phyloP scores from a whole-genome alignment of 2,329 filamentous ascomycete species.

The Calonectria leucothoes region DNA sequence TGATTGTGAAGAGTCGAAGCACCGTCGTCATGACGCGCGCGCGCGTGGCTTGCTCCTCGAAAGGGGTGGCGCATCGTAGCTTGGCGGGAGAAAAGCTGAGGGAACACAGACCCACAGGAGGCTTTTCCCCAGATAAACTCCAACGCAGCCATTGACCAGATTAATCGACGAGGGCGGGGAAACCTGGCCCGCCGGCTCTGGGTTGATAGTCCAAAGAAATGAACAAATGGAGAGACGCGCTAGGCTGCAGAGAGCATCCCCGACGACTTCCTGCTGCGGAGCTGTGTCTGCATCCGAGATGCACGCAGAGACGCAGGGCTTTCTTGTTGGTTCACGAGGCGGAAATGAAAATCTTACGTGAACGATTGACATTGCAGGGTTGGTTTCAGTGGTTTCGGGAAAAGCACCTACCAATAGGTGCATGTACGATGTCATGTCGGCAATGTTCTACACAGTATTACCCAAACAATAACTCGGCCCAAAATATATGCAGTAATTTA shows the following conservation, averaged over 20 bases:
- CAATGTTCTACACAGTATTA: no score
- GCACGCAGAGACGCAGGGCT: not conserved
- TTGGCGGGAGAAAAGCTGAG: not conserved
- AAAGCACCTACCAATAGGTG: no score
- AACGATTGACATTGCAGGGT: not conserved
- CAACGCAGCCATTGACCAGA: conserved; percentile 9
- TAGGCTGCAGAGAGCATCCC: not conserved
- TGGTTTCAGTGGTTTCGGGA: not conserved
- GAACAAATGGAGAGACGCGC: not conserved
- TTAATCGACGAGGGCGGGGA: conserved; percentile 26
- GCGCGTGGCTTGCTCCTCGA: not conserved
- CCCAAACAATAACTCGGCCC: no score
- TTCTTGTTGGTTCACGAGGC: not conserved
- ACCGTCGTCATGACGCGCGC: not conserved
- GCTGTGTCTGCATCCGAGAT: not conserved
- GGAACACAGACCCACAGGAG: not conserved
- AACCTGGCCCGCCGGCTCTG: not conserved
- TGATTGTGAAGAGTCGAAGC: not conserved
- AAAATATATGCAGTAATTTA: no score
- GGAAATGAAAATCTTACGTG: not conserved
- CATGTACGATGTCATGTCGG: not conserved
- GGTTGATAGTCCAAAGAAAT: not conserved
- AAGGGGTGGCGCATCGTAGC: not conserved
- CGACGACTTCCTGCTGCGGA: not conserved
- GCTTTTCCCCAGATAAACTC: conserved; percentile 3